A percentile compares a stretch with the other conserved stretches of the same genome.
Evolutionary conservation across 2,329 filamentous ascomycete species (phyloP).

Genomic region (Alternaria metachromatica): DNA sequence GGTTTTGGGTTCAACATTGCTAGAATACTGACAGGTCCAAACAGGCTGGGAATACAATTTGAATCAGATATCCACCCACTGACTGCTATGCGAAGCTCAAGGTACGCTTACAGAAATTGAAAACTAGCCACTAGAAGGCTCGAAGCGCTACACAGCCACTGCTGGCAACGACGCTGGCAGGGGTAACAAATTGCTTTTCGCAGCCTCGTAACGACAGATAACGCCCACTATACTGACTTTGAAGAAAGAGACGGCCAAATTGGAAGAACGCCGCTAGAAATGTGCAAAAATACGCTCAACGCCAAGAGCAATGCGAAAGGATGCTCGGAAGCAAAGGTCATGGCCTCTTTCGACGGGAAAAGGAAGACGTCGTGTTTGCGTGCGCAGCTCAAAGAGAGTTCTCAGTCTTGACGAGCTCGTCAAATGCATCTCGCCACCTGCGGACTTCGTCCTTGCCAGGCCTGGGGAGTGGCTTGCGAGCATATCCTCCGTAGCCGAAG

Average conservation of each 20-base stretch:
- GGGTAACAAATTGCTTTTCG: conserved; percentile 21
- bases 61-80: conserved; percentile 3
- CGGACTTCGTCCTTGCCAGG: conserved; percentile 53
- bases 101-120: conserved; percentile 11
- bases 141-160: background rate
- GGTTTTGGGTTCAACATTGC: background rate
- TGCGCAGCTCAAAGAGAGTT: conserved; percentile 36
- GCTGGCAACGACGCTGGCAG: background rate
- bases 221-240: conserved; percentile 10
- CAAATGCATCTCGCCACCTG: conserved; percentile 53
- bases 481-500: conserved; percentile 69
- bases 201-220: conserved; percentile 18
- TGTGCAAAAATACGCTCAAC: conserved; percentile 34
- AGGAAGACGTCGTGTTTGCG: background rate
- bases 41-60: background rate
- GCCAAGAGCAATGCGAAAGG: conserved; percentile 33
- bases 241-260: conserved; percentile 8
- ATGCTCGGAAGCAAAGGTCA: conserved; percentile 5
- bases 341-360: background rate
- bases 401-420: conserved; percentile 54
- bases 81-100: conserved; percentile 19
- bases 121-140: background rate
- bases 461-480: conserved; percentile 63
- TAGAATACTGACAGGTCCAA: background rate
- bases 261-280: conserved; percentile 28